Evolutionary conservation across 129 eudicot species (phyloP).

Genomic region (Centrapalus pauciflorus): DNA sequence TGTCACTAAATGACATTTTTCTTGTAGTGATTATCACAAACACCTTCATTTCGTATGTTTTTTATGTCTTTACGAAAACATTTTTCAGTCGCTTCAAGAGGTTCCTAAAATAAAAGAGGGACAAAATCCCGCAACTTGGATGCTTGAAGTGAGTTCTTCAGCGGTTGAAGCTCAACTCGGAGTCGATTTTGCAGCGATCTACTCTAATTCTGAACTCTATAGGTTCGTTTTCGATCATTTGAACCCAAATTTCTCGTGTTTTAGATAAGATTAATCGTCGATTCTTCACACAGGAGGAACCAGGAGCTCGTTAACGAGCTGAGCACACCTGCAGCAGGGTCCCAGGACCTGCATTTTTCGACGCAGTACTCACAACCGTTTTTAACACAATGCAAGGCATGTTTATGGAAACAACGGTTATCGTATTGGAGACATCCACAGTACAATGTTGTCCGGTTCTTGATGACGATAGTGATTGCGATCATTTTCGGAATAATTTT

Average conservation of each 20-base stretch:
- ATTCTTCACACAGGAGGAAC: slow-evolving; percentile 36
- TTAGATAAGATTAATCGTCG: background rate
- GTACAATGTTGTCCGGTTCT: slow-evolving; percentile 40
- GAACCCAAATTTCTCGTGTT: background rate
- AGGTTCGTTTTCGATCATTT: slow-evolving; percentile 22
- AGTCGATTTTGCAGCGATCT: slow-evolving; percentile 55
- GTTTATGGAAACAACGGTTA: slow-evolving; percentile 53
- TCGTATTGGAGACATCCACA: slow-evolving; percentile 63
- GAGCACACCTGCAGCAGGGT: slow-evolving; percentile 39
- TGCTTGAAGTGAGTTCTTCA: slow-evolving; percentile 62
- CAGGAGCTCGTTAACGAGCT: slow-evolving; percentile 44
- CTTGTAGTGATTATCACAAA: too few relatives aligned
- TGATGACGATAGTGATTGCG: slow-evolving; percentile 34
- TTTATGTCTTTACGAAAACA: background rate
- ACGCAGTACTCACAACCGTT: slow-evolving; percentile 49
- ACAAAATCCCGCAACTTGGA: slow-evolving; percentile 88
- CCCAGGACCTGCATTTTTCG: slow-evolving; percentile 41
- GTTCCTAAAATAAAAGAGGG: slow-evolving; percentile 58
- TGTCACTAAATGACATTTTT: too few relatives aligned
- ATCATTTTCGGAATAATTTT: slow-evolving; percentile 46
- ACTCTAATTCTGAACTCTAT: slow-evolving; percentile 41
- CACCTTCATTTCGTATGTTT: background rate
- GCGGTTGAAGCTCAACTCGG: slow-evolving; percentile 50
- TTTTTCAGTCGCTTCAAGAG: slow-evolving; percentile 48
- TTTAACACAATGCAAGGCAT: slow-evolving; percentile 40